These are phyloP conservation scores for Dactylorhiza incarnata DNA, from an alignment of 106 monocot species.

Conservation along the genomic window DNA sequence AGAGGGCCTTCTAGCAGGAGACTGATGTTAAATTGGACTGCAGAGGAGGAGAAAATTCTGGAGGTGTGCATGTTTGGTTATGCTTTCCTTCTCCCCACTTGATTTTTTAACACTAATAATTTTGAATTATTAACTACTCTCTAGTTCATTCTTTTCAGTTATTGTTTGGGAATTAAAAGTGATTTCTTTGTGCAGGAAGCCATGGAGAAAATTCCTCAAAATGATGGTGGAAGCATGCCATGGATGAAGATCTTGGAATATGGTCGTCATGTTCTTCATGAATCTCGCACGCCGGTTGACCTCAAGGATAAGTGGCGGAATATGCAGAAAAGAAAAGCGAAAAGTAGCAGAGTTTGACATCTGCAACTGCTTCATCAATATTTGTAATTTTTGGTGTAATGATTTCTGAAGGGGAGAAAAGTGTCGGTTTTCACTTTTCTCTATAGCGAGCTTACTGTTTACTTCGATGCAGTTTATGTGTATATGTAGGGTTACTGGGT, in stretches of 20 bases:
- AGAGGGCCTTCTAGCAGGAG: neutral
- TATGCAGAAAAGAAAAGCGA: neutral
- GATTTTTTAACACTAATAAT: too few relatives aligned
- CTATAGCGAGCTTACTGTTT: too few relatives aligned
- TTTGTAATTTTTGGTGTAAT: too few relatives aligned
- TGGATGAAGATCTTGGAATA: constrained; percentile 7
- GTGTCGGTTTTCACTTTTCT: too few relatives aligned
- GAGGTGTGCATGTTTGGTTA: neutral
- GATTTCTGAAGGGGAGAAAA: too few relatives aligned
- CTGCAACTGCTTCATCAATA: too few relatives aligned
- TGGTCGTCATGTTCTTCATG: neutral
- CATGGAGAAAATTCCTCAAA: neutral
- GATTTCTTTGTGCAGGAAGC: constrained; percentile 1
- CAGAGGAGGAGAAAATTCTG: constrained; percentile 1
- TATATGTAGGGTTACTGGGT: too few relatives aligned
- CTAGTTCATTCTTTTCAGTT: neutral
- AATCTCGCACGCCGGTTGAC: neutral
- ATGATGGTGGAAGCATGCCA: neutral
- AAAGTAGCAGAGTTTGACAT: neutral
- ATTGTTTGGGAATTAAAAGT: neutral
- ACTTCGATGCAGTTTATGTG: too few relatives aligned
- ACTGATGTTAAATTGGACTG: neutral
- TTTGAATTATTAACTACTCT: neutral
- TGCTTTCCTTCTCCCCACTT: neutral
- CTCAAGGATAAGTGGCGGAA: constrained; percentile 10